These are phyloP conservation scores for Carex parvula DNA, from an alignment of 176 grass and related monocot genomes.

Conservation along the genomic window DNA sequence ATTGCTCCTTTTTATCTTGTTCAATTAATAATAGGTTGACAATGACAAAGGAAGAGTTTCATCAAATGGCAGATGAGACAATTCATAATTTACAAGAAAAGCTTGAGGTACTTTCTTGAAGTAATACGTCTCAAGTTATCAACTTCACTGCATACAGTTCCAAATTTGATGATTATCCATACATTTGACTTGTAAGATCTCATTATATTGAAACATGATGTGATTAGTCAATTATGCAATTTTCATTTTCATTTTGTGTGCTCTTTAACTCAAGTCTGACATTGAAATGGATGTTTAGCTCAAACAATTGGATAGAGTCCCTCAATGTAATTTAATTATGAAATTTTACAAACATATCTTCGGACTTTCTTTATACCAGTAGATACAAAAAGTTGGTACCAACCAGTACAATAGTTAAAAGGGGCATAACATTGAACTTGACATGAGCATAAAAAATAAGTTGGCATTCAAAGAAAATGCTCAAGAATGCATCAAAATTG, in stretches of 20 bases:
- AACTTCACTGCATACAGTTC: neutral
- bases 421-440: too few species aligned
- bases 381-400: too few species aligned
- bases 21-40: constrained; percentile 36
- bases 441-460: too few species aligned
- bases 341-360: too few species aligned
- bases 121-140: neutral
- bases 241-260: neutral
- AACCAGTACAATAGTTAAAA: too few species aligned
- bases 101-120: constrained; percentile 52
- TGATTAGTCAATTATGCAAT: neutral
- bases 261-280: too few species aligned
- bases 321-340: too few species aligned
- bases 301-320: too few species aligned
- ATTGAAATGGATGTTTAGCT: too few species aligned
- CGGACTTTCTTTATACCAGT: too few species aligned
- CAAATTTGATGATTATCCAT: neutral
- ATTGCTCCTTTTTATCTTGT: neutral
- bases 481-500: too few species aligned
- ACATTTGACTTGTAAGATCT: constrained; percentile 20
- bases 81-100: constrained; percentile 72
- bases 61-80: constrained; percentile 67
- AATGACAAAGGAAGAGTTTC: constrained; percentile 66
- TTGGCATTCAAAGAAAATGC: too few species aligned
- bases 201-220: constrained; percentile 37